These are phyloP conservation scores for Lactarius sp. DNA, from an alignment of 768 basidiomycete species.

Conservation along the genomic window DNA sequence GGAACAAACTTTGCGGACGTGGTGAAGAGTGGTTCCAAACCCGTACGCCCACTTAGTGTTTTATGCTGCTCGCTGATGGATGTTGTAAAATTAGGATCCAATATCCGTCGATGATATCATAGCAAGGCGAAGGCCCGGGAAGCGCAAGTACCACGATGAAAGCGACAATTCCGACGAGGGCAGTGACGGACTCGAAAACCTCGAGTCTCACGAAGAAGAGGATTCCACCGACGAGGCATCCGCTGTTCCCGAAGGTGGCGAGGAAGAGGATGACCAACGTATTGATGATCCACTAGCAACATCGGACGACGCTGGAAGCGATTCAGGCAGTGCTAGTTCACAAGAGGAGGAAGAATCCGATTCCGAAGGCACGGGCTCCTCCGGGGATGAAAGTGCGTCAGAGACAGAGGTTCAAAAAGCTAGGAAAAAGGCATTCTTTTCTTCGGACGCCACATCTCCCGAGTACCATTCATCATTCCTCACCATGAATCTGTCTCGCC, in stretches of 20 bases:
- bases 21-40: conserved; percentile 58
- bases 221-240: conserved; percentile 28
- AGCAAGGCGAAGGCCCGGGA: conserved; percentile 53
- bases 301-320: conserved; percentile 23
- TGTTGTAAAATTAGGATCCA: conserved; percentile 46
- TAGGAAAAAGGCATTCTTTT: conserved; percentile 87
- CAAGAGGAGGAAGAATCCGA: conserved; percentile 28
- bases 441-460: conserved; percentile 43
- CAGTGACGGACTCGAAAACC: background rate
- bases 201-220: conserved; percentile 30
- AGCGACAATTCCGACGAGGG: background rate
- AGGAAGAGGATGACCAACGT: conserved; percentile 37
- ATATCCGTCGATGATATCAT: conserved; percentile 93
- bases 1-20: conserved; percentile 45
- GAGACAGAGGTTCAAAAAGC: conserved; percentile 56
- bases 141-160: conserved; percentile 54
- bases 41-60: conserved; percentile 39
- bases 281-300: conserved; percentile 15
- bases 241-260: conserved; percentile 36
- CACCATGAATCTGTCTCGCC: conserved; percentile 93
- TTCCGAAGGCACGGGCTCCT: conserved; percentile 41
- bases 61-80: conserved; percentile 1
- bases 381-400: conserved; percentile 56
- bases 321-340: conserved; percentile 27
- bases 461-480: conserved; percentile 75